Base-by-base conservation (phyloP, 2,329 filamentous ascomycete species). In the Exophiala sideris region DNA sequence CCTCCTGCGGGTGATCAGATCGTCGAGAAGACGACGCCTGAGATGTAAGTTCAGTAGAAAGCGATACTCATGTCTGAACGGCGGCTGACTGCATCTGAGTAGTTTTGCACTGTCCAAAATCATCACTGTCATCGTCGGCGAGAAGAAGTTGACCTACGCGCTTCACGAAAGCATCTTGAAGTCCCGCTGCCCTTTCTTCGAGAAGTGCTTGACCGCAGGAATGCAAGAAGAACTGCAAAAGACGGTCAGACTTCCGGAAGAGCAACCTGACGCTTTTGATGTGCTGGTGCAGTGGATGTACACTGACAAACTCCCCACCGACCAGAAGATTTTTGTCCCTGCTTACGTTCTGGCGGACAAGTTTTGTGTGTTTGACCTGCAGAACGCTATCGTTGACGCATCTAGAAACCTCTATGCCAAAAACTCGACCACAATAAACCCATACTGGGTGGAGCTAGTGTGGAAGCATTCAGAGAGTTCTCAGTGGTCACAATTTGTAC, bases 251-350 rank as follows among this genome's bases (percentile, higher is more conserved):
- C 39, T 59, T 3, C 47, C 47, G 5, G 47, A 54, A 4, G 57
- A 57, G 5, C 44, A 52, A 12, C 50, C 51, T 12, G 6, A 24
- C 6, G 35, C 50, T 4, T 52, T 60, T 24, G 38, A 47, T 8
- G n/a, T 45, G 8, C 11, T 60, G 2, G 38, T 50, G 36, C 34
- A 48, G 6, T 60, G 51, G 54, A 45, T 59, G 36, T 57, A 60
- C 40, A 42, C 24, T 6, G 21, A n/a, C n/a, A n/a, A n/a, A n/a
- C n/a, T n/a, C n/a, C n/a, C n/a, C n/a, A n/a, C n/a, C n/a, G n/a
- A n/a, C n/a, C n/a, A n/a, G n/a, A n/a, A n/a, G n/a, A n/a, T n/a
- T n/a, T n/a, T n/a, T n/a, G n/a, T n/a, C n/a, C n/a, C n/a, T n/a
- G n/a, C n/a, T n/a, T 56, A 56, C 48, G 16, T 18, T n/a, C 44